These are phyloP conservation scores for Hypomyces perniciosus DNA, from an alignment of 2,329 filamentous ascomycete genomes.

Conservation along the genomic window DNA sequence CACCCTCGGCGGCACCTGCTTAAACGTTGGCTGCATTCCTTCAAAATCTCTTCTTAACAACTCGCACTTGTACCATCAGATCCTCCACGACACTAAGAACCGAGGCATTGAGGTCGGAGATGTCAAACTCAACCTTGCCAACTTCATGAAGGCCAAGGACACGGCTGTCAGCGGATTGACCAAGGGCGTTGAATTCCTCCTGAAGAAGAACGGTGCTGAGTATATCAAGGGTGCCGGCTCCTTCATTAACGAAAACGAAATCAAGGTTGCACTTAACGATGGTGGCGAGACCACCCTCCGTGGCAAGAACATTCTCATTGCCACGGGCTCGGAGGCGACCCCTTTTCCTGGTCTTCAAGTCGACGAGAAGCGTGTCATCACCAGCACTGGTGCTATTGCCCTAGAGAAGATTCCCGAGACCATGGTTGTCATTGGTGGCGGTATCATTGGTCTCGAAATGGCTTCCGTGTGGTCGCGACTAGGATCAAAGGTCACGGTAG, in stretches of 20 bases:
- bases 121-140: constrained; percentile 88
- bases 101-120: constrained; percentile 96
- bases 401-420: constrained; percentile 89
- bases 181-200: constrained; percentile 94
- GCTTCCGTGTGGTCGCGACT: constrained; percentile 94
- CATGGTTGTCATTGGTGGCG: constrained; percentile 95
- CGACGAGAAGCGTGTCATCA: constrained; percentile 96
- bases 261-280: constrained; percentile 85
- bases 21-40: constrained; percentile 98
- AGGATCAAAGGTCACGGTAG: constrained; percentile 90
- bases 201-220: constrained; percentile 99
- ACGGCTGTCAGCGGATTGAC: constrained; percentile 81
- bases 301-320: constrained; percentile 97
- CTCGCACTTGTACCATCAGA: constrained; percentile 95
- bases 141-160: constrained; percentile 99
- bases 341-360: constrained; percentile 94
- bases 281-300: constrained; percentile 82
- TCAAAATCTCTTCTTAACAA: constrained; percentile 99
- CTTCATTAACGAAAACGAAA: constrained; percentile 82
- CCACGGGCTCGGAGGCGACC: constrained; percentile 90
- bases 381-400: constrained; percentile 89
- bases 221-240: constrained; percentile 92
- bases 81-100: constrained; percentile 93
- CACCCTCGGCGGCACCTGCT: constrained; percentile 87
- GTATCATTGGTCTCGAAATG: constrained; percentile 99